Evolutionary conservation across 2,329 filamentous ascomycete genomes (phyloP).

Genomic region (Fusarium udum): DNA sequence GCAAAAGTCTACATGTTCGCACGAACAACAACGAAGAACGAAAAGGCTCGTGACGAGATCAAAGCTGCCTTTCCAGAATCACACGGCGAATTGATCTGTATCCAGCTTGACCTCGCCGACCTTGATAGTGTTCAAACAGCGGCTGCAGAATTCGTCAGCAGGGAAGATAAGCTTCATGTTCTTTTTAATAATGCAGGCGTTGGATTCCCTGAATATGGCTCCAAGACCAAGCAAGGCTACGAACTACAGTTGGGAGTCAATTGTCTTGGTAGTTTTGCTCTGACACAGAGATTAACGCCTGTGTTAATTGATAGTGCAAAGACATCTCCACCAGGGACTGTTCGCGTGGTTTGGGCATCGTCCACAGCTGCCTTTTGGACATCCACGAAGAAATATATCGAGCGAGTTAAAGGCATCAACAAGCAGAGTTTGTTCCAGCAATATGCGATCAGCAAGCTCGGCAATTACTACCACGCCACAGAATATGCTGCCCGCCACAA

Average conservation of each 20-base stretch:
- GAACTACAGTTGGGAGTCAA: slow-evolving; percentile 56
- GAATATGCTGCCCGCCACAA: slow-evolving; percentile 45
- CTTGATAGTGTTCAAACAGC: slow-evolving; percentile 44
- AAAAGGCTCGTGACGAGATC: slow-evolving; percentile 55
- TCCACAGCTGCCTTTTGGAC: slow-evolving; percentile 36
- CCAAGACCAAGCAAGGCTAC: slow-evolving; percentile 51
- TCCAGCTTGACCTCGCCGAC: slow-evolving; percentile 55
- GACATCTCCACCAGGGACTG: slow-evolving; percentile 38
- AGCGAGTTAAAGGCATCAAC: slow-evolving; percentile 32
- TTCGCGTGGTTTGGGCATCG: slow-evolving; percentile 48
- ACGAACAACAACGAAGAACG: slow-evolving; percentile 55
- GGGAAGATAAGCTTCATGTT: slow-evolving; percentile 47
- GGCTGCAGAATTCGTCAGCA: slow-evolving; percentile 34
- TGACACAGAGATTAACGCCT: slow-evolving; percentile 52
- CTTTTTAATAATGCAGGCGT: slow-evolving; percentile 56
- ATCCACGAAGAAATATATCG: slow-evolving; percentile 26
- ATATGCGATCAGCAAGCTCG: slow-evolving; percentile 47
- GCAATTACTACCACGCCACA: slow-evolving; percentile 46
- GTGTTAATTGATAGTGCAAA: slow-evolving; percentile 46
- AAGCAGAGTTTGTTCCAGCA: slow-evolving; percentile 15
- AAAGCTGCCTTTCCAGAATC: slow-evolving; percentile 46
- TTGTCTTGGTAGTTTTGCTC: slow-evolving; percentile 52
- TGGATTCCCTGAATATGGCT: slow-evolving; percentile 50
- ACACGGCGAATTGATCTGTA: slow-evolving; percentile 51
- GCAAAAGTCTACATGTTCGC: slow-evolving; percentile 64